Evolutionary conservation across 2,329 filamentous ascomycete species (phyloP).

Genomic region (Sarocladium brachiariae): DNA sequence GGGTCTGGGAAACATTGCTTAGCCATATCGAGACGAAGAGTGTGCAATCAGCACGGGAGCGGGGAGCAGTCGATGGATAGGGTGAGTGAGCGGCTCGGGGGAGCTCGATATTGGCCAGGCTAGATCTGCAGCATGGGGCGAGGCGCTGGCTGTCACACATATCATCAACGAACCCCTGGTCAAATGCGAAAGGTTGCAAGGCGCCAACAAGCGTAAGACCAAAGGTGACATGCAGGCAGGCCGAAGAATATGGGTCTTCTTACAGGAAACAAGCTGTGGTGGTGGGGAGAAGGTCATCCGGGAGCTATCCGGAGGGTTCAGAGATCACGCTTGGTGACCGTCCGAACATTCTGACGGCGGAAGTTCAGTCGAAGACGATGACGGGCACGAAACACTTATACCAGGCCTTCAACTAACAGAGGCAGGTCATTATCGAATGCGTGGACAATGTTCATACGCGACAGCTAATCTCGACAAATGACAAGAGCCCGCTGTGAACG

Average conservation of each 20-base stretch:
- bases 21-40: not conserved
- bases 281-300: not conserved
- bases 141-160: slow-evolving; percentile 7
- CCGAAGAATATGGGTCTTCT: not conserved
- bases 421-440: no score
- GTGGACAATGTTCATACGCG: no score
- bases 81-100: slow-evolving; percentile 6
- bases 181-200: not conserved
- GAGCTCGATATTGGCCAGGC: slow-evolving; percentile 6
- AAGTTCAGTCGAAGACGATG: not conserved
- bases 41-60: slow-evolving; percentile 1
- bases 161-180: slow-evolving; percentile 3
- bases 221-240: slow-evolving; percentile 2
- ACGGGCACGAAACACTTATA: not conserved
- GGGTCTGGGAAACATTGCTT: not conserved
- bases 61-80: not conserved
- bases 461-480: no score
- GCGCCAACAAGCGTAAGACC: not conserved
- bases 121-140: slow-evolving; percentile 9
- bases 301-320: slow-evolving; percentile 6
- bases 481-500: not conserved
- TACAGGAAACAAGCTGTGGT: not conserved
- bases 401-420: no score
- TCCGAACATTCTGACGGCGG: not conserved
- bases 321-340: not conserved